A percentile compares a stretch with the other conserved stretches of the same genome.
phyloP scores from a whole-genome alignment of 805 yeast species.

The Starmerella etchellsii region DNA sequence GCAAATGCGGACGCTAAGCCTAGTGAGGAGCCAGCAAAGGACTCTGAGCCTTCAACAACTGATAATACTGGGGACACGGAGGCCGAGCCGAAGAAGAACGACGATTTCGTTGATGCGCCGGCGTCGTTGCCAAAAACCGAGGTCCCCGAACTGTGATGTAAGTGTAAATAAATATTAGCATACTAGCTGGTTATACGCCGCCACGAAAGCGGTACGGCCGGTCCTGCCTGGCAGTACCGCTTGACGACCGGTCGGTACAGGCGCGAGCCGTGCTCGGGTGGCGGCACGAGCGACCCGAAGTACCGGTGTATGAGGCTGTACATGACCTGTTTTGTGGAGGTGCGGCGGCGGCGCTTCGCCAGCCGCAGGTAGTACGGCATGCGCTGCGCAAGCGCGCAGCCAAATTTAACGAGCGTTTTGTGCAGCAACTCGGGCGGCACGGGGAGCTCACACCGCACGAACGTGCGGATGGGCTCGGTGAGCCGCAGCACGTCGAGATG shows the following conservation, averaged over 20 bases:
- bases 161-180: too few species aligned
- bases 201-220: too few species aligned
- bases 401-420: conserved; percentile 1
- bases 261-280: background rate
- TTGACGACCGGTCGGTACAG: background rate
- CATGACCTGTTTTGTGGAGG: background rate
- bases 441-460: background rate
- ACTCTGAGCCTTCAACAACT: too few species aligned
- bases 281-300: background rate
- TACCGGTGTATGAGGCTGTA: background rate
- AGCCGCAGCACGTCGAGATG: background rate
- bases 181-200: too few species aligned
- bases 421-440: background rate
- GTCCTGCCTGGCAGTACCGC: background rate
- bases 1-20: too few species aligned
- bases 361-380: background rate
- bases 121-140: too few species aligned
- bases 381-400: conserved; percentile 4
- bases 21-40: too few species aligned
- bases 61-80: too few species aligned
- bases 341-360: background rate
- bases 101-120: too few species aligned
- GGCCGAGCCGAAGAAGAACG: too few species aligned
- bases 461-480: background rate
- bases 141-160: too few species aligned